Evolutionary conservation across 1,139 yeast species (phyloP), one percentile per base, ranked within the genome.

Genomic region (Sugiyamaella grinbergsii): DNA sequence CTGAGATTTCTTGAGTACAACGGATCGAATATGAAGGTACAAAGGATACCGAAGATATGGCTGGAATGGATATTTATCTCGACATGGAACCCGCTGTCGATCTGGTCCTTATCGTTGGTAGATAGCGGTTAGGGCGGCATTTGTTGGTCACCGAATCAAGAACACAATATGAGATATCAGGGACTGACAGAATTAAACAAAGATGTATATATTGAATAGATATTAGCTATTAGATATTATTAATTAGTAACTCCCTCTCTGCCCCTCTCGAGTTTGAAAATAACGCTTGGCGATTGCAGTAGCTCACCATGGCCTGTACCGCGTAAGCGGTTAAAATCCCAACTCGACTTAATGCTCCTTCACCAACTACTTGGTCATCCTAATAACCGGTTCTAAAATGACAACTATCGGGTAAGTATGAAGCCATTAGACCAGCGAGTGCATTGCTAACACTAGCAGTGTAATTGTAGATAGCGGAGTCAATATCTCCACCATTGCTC

Each of bases 401-500:
- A 16, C 44, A 11, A n/a, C 19, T 2, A 41, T 41, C 29, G 45
- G 37, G 45, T 41, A 41, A 20, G 45, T 29, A 28, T 40, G 24
- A 5, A 4, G 40, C 32, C 29, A 31, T 33, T 26, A 5, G n/a
- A n/a, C n/a, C n/a, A n/a, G n/a, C n/a, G n/a, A n/a, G n/a, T n/a
- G n/a, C n/a, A 23, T 24, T 37, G 5, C 31, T 26, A 29, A 41
- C 34, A 5, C 18, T 19, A 18, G 19, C 23, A 77, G 85, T 3
- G 77, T 81, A 4, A 64, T 80, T 26, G 69, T 82, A 26, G 80
- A 79, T 15, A 77, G 73, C 47, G 73, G 73, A 53, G 84, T 86
- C 2, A 75, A 81, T 4, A 85, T 86, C 1, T 82, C 83, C 31
- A 78, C 85, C 2, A 82, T 85, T 38, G 73, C 83, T 0, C 79